A percentile compares a stretch with the other conserved stretches of the same genome.
phyloP scores from a whole-genome alignment of 345 rosid species.

The Excoecaria cochinchinensis region DNA sequence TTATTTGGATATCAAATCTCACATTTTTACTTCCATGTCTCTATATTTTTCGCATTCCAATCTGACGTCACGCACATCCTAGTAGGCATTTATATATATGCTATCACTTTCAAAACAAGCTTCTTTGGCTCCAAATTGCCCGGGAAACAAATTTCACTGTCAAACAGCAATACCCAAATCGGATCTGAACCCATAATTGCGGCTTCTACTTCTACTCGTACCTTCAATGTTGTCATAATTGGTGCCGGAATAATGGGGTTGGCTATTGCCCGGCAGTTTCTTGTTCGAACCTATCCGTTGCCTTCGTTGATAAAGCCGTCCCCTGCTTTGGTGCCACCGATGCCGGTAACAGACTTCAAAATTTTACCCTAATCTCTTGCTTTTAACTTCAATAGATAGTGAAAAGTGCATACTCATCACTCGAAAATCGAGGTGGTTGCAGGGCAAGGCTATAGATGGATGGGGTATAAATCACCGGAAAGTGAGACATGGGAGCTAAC shows the following conservation, averaged over 20 bases:
- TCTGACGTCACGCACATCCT: slow-evolving; percentile 4
- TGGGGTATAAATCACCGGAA: slow-evolving; percentile 60
- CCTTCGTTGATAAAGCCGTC: slow-evolving; percentile 73
- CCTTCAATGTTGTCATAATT: slow-evolving; percentile 65
- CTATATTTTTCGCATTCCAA: background rate
- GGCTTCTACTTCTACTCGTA: slow-evolving; percentile 25
- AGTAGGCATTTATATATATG: background rate
- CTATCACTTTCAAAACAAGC: slow-evolving; percentile 19
- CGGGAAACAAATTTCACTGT: slow-evolving; percentile 13
- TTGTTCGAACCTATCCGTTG: slow-evolving; percentile 81
- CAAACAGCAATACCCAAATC: slow-evolving; percentile 1
- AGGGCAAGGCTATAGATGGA: slow-evolving; percentile 92
- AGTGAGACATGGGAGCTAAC: slow-evolving; percentile 66
- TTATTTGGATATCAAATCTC: slow-evolving; percentile 48
- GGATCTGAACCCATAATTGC: slow-evolving; percentile 22
- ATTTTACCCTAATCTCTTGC: background rate
- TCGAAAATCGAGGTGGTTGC: slow-evolving; percentile 20
- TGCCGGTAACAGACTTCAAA: slow-evolving; percentile 52
- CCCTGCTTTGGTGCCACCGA: slow-evolving; percentile 96
- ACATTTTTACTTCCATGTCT: slow-evolving; percentile 40
- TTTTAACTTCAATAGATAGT: background rate
- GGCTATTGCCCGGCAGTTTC: slow-evolving; percentile 76
- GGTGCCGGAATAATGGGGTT: slow-evolving; percentile 87
- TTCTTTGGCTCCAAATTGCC: slow-evolving; percentile 27
- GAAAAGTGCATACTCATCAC: slow-evolving; percentile 11